Base-by-base conservation (phyloP, 2,329 filamentous ascomycete species). In the Helotiales sp. region DNA sequence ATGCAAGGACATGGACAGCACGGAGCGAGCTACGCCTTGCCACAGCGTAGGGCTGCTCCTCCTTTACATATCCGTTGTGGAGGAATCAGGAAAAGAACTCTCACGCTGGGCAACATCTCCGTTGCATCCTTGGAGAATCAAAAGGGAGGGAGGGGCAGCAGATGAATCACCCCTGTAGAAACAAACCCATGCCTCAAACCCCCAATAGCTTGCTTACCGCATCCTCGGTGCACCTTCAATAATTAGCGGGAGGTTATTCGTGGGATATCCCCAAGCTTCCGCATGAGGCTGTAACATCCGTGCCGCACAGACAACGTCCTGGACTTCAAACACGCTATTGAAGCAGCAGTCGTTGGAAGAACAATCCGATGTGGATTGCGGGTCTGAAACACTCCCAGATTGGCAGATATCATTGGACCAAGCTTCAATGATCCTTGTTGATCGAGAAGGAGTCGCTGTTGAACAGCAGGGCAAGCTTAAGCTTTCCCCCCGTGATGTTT, bases 291-390 rank as follows among this genome's bases (percentile, higher is more conserved):
- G 58, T 55, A 32, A 55, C 58, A 54, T 24, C 43, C 37, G 60
- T 13, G n/a, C 13, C 62, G 66, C 66, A 68, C 66, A 54, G 66
- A 32, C 58, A 22, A 45, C n/a, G 40, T 60, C 20, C 40, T 54
- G n/a, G 30, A 40, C 55, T 49, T 60, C 43, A 59, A 65, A 68
- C 62, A 54, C 50, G 28, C 55, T 54, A 45, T 32, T 59, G 45
- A 65, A 61, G 63, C 66, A 65, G 61, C 34, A 63, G 57, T 45
- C 22, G 66, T 68, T 68, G 28, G 63, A 68, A 68, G 60, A 68
- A 68, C 34, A 55, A 30, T 50, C 66, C 66, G 66, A 68, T 34
- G 50, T 47, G 49, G 49, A 47, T 47, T 43, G 47, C 58, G 24
- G 30, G 45, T 34, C 34, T 61, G 17, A 54, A 34, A 30, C 45